Percentiles rank a stretch among this genome's conserved stretches.
Conservation (phyloP, 2,329 filamentous ascomycete genomes). For the Macrophomina phaseolina region DNA sequence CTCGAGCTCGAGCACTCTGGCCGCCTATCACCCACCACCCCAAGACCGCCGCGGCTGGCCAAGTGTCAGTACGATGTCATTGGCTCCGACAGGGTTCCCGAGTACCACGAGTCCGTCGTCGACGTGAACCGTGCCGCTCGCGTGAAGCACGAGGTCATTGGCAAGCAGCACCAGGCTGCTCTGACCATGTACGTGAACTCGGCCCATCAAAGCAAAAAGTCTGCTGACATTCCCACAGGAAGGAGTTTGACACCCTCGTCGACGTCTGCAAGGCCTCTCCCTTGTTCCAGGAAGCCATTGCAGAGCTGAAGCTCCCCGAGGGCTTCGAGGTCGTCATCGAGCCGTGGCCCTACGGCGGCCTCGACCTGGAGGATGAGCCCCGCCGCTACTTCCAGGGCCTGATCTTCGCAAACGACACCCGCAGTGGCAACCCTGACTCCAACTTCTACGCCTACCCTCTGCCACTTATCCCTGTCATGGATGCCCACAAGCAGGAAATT, state of each 20-base stretch:
- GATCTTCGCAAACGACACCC: slow-evolving; percentile 57
- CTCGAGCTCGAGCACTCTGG: slow-evolving; percentile 55
- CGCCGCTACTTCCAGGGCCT: slow-evolving; percentile 61
- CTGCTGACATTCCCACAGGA: slow-evolving; percentile 28
- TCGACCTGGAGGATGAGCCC: slow-evolving; percentile 54
- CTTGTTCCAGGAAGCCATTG: slow-evolving; percentile 57
- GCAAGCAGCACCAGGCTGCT: slow-evolving; percentile 55
- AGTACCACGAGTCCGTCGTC: slow-evolving; percentile 61
- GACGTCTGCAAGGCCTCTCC: slow-evolving; percentile 59
- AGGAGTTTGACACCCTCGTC: slow-evolving; percentile 55
- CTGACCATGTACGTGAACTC: slow-evolving; percentile 50
- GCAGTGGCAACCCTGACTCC: slow-evolving; percentile 51
- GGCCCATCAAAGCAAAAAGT: neutral
- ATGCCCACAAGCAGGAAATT: slow-evolving; percentile 42
- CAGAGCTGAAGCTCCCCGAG: slow-evolving; percentile 59
- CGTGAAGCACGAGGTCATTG: slow-evolving; percentile 54
- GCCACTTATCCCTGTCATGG: slow-evolving; percentile 46
- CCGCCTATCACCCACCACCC: slow-evolving; percentile 45
- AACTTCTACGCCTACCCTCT: slow-evolving; percentile 50
- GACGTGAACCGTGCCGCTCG: slow-evolving; percentile 52
- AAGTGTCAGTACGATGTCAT: slow-evolving; percentile 64
- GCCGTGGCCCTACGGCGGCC: slow-evolving; percentile 64
- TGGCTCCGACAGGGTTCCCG: slow-evolving; percentile 56
- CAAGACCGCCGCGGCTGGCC: slow-evolving; percentile 57
- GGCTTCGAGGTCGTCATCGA: slow-evolving; percentile 63